Conservation (phyloP, 345 rosid genomes). For the Fremontodendron californicum region DNA sequence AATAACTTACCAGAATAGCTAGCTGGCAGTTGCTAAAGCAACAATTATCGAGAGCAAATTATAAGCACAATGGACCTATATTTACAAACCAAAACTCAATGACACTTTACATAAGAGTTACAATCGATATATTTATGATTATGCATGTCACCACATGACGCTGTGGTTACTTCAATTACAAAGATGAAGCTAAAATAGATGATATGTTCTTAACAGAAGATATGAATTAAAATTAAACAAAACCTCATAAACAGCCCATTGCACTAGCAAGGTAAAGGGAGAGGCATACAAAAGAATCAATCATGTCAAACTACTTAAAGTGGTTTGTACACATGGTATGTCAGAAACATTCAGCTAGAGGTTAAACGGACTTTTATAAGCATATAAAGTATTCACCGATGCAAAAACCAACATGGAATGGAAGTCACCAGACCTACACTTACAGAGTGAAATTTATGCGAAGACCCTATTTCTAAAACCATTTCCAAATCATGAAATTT, state of each 20-base stretch:
- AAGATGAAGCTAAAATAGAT: not conserved
- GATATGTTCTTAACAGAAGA: not conserved
- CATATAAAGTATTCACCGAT: not conserved
- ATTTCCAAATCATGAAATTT: not conserved
- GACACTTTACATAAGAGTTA: not conserved
- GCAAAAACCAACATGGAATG: not conserved
- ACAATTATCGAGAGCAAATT: not conserved
- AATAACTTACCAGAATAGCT: slow-evolving; percentile 10
- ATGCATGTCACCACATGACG: not conserved
- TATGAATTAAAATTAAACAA: not conserved
- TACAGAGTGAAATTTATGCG: not conserved
- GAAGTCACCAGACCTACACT: not conserved
- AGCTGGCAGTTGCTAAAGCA: slow-evolving; percentile 4
- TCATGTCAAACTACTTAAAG: not conserved
- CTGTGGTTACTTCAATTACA: not conserved
- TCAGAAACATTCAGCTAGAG: not conserved
- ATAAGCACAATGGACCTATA: not conserved
- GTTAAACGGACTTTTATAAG: not conserved
- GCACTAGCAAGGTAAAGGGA: not conserved
- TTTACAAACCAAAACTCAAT: slow-evolving; percentile 1
- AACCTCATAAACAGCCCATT: not conserved
- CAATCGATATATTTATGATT: not conserved
- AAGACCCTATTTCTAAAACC: not conserved
- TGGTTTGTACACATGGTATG: not conserved
- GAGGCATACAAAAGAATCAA: not conserved